Evolutionary conservation across 371 early-diverging fungal genomes (phyloP), one percentile per base, ranked within the genome.

Genomic region (Blastocladiella emersonii): DNA sequence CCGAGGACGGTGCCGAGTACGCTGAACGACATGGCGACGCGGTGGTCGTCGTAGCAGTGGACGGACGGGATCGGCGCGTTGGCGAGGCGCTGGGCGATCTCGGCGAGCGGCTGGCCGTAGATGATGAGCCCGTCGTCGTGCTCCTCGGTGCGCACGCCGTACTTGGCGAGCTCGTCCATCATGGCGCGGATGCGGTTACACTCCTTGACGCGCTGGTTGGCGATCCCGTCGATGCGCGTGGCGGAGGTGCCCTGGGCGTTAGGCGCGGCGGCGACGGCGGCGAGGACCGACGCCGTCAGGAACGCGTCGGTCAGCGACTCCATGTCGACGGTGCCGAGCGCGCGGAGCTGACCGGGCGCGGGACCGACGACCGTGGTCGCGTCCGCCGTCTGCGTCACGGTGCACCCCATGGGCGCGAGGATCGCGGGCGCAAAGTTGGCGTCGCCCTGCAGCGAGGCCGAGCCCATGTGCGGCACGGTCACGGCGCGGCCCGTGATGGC

Each of bases 291-390:
- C 0, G 95, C 95, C 3, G 98, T 97, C 72, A 97, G 76, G 78
- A 97, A 97, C 12, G 98, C 98, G 71, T 97, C 98, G 0, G 98
- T 97, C 95, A 97, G 92, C 19, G 90, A 85, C 73, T 94, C 95
- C 98, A 97, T 97, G 66, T 97, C 94, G 64, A 97, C 86, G 25
- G 76, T 68, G 13, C 85, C 75, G 10, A 97, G 70, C n/a, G 94
- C 88, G 35, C 67, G 70, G 55, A 95, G 76, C 48, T 71, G 69
- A 3, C 87, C 88, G 17, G 84, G 71, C 32, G 87, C 78, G 17
- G 95, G 95, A 0, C 95, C 95, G n/a, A 77, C 75, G 15, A 97
- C 96, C 0, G 91, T 93, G 2, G 95, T 95, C 1, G 89, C 78
- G 0, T 84, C 84, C 59, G 76, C 85, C 1, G 93, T 92, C 74